Percentiles rank a stretch among this genome's conserved stretches.
These are phyloP conservation scores for Escallonia herrerae DNA, from an alignment of 129 eudicot genomes.

Conservation along the genomic window DNA sequence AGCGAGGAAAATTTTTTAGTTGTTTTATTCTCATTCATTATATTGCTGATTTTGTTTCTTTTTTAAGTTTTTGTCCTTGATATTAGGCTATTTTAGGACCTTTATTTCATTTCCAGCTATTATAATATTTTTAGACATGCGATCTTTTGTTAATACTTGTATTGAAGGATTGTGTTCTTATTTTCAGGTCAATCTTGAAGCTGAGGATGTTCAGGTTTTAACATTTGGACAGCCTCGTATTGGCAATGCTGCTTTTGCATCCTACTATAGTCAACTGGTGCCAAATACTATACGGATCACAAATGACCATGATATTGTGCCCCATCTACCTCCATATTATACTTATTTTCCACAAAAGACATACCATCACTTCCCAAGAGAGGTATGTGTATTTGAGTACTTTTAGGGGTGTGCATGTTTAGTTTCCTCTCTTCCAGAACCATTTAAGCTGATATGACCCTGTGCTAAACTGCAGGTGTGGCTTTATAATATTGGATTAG, in stretches of 20 bases:
- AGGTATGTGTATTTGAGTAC: slow-evolving; percentile 39
- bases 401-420: too few relatives aligned
- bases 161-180: slow-evolving; percentile 2
- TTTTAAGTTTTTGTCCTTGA: too few relatives aligned
- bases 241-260: slow-evolving; percentile 84
- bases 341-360: slow-evolving; percentile 66
- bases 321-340: slow-evolving; percentile 96
- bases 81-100: too few relatives aligned
- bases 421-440: too few relatives aligned
- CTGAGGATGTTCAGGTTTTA: slow-evolving; percentile 59
- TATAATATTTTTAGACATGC: too few relatives aligned
- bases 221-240: slow-evolving; percentile 98
- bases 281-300: slow-evolving; percentile 89
- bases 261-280: slow-evolving; percentile 60
- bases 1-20: too few relatives aligned
- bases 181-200: slow-evolving; percentile 57
- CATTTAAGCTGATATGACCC: background rate
- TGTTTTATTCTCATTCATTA: too few relatives aligned
- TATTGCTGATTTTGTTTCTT: too few relatives aligned
- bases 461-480: slow-evolving; percentile 47
- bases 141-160: background rate
- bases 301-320: slow-evolving; percentile 82
- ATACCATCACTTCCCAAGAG: slow-evolving; percentile 89
- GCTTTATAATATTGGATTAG: slow-evolving; percentile 57
- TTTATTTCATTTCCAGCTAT: too few relatives aligned